phyloP scores from a whole-genome alignment of 2,329 filamentous ascomycete species.

The Blastomyces parvus region DNA sequence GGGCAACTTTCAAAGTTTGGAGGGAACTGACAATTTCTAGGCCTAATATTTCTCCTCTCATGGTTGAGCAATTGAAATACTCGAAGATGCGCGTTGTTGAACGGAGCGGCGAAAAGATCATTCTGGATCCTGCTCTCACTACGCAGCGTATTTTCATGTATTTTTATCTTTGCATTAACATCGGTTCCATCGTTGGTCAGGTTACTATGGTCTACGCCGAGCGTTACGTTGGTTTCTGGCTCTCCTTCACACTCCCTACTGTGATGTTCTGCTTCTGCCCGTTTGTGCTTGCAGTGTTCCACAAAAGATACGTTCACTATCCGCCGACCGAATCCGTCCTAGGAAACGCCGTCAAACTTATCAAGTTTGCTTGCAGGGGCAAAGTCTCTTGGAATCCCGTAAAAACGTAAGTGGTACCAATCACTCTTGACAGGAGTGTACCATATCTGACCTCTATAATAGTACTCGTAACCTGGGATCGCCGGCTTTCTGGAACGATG shows the following conservation, averaged over 20 bases:
- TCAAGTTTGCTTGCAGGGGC: slow-evolving; percentile 52
- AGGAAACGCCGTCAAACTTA: slow-evolving; percentile 54
- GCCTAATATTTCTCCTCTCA: slow-evolving; percentile 62
- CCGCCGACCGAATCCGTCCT: slow-evolving; percentile 65
- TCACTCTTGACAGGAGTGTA: neutral
- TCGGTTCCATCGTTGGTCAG: slow-evolving; percentile 53
- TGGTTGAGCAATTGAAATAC: slow-evolving; percentile 60
- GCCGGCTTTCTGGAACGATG: slow-evolving; percentile 54
- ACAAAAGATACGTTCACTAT: slow-evolving; percentile 52
- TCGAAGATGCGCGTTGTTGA: slow-evolving; percentile 48
- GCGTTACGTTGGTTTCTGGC: slow-evolving; percentile 51
- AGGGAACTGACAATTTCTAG: neutral
- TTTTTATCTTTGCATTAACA: slow-evolving; percentile 59
- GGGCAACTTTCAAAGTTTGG: neutral
- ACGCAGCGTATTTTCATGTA: slow-evolving; percentile 11
- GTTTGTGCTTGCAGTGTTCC: slow-evolving; percentile 48
- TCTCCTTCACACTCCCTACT: slow-evolving; percentile 51
- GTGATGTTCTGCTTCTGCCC: slow-evolving; percentile 54
- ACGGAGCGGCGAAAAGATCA: slow-evolving; percentile 23
- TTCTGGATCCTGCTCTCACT: slow-evolving; percentile 9
- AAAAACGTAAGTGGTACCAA: slow-evolving; percentile 37
- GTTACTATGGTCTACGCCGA: slow-evolving; percentile 55
- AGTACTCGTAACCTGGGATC: slow-evolving; percentile 42
- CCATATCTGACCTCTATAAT: neutral
- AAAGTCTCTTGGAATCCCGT: slow-evolving; percentile 54